Evolutionary conservation across 768 basidiomycete species (phyloP).

Genomic region (Phlebiopsis flavidoalba): DNA sequence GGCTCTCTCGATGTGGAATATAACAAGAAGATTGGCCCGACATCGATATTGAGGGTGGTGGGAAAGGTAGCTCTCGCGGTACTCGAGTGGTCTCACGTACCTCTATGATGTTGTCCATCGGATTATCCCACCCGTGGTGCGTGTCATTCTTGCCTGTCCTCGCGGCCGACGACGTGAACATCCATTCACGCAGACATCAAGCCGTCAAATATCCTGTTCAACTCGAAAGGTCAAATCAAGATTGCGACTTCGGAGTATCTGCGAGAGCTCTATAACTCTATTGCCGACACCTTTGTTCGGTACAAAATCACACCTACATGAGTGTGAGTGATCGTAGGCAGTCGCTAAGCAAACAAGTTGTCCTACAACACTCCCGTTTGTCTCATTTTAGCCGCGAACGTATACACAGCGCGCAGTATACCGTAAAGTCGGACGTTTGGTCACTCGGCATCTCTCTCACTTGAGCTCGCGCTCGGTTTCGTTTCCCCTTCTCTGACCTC

Average conservation of each 20-base stretch:
- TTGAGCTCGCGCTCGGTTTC: conserved; percentile 94
- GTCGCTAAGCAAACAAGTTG: conserved; percentile 10
- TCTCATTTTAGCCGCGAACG: conserved; percentile 79
- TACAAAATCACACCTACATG: conserved; percentile 98
- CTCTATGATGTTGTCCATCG: conserved; percentile 95
- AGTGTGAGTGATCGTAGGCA: conserved; percentile 58
- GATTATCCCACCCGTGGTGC: conserved; percentile 96
- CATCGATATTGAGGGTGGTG: conserved; percentile 89
- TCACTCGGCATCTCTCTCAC: conserved; percentile 94
- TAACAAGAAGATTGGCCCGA: conserved; percentile 94
- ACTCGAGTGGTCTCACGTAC: conserved; percentile 90
- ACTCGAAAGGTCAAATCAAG: conserved; percentile 94
- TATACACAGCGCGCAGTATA: conserved; percentile 97
- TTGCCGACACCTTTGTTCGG: conserved; percentile 99
- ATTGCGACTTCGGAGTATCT: conserved; percentile 99
- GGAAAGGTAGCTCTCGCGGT: conserved; percentile 94
- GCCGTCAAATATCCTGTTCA: conserved; percentile 95
- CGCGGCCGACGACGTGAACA: not conserved
- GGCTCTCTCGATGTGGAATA: conserved; percentile 89
- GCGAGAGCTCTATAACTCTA: conserved; percentile 98
- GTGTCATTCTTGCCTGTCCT: conserved; percentile 22
- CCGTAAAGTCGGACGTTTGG: conserved; percentile 99
- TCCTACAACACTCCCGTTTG: conserved; percentile 1
- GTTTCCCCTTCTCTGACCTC: conserved; percentile 95
- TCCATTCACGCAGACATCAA: conserved; percentile 80